A percentile compares a stretch with the other conserved stretches of the same genome.
Conservation (phyloP, 139 green algal genomes). For the Yamagishiella unicocca region DNA sequence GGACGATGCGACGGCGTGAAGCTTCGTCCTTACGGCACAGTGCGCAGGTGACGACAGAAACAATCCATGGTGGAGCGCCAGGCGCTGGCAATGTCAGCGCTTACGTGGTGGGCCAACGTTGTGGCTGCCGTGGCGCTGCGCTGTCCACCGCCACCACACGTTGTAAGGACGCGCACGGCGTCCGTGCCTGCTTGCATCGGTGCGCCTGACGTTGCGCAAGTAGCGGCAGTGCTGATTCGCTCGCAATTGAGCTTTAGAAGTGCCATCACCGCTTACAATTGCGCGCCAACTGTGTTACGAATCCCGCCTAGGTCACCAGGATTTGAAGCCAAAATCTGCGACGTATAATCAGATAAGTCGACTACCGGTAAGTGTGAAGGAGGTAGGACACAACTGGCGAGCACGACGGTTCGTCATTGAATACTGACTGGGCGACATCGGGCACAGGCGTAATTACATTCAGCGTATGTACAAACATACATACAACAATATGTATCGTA, state of each 20-base stretch:
- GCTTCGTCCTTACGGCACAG: too few relatives aligned
- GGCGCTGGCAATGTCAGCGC: background rate
- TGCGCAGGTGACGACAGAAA: background rate
- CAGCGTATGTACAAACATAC: background rate
- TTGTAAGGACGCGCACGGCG: background rate
- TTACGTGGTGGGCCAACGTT: background rate
- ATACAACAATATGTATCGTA: background rate
- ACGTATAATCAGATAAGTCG: too few relatives aligned
- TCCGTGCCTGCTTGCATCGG: background rate
- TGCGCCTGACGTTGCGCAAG: background rate
- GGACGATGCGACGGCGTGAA: too few relatives aligned
- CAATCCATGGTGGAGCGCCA: background rate
- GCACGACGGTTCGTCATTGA: too few relatives aligned
- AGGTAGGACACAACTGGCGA: too few relatives aligned
- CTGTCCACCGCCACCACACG: background rate
- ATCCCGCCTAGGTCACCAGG: too few relatives aligned
- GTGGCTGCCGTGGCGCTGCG: background rate
- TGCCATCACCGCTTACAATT: too few relatives aligned
- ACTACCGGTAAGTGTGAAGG: too few relatives aligned
- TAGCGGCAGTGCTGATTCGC: background rate
- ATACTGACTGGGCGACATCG: too few relatives aligned
- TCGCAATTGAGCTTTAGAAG: background rate
- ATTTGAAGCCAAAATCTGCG: too few relatives aligned
- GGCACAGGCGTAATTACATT: too few relatives aligned
- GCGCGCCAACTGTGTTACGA: too few relatives aligned